Conservation (phyloP, 1,284 basidiomycete species). For the Sanghuangporus baumii region DNA sequence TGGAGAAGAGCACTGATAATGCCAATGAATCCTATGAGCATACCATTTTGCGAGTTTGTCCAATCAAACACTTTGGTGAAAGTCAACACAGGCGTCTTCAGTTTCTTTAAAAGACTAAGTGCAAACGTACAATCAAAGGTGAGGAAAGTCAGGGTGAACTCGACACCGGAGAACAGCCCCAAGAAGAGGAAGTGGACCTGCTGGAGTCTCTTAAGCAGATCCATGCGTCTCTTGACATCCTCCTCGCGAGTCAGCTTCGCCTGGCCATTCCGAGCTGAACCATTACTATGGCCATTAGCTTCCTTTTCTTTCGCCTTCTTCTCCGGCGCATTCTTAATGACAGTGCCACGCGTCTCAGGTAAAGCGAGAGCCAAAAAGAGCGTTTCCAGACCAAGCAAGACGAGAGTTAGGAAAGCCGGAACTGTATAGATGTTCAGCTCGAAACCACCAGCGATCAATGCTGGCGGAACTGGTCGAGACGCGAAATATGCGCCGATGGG, state of each 20-base stretch:
- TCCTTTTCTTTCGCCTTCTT: slow-evolving; percentile 21
- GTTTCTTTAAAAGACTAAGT: neutral
- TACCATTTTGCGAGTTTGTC: slow-evolving; percentile 85
- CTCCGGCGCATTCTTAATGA: slow-evolving; percentile 24
- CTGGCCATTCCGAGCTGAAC: slow-evolving; percentile 14
- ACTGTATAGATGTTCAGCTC: slow-evolving; percentile 82
- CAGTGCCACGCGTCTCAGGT: slow-evolving; percentile 67
- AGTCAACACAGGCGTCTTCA: neutral
- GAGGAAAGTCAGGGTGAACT: slow-evolving; percentile 89
- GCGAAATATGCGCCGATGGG: slow-evolving; percentile 83
- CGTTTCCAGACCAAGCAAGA: slow-evolving; percentile 66
- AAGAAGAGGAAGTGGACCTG: slow-evolving; percentile 78
- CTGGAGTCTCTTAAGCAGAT: slow-evolving; percentile 50
- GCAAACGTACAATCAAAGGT: slow-evolving; percentile 71
- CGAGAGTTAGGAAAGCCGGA: slow-evolving; percentile 73
- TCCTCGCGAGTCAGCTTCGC: slow-evolving; percentile 23
- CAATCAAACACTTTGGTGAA: slow-evolving; percentile 67
- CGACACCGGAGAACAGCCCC: slow-evolving; percentile 84
- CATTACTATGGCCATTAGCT: slow-evolving; percentile 20
- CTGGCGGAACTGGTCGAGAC: slow-evolving; percentile 55
- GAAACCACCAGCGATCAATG: slow-evolving; percentile 50
- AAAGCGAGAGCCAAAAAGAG: slow-evolving; percentile 67
- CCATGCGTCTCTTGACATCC: slow-evolving; percentile 45
- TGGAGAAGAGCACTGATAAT: slow-evolving; percentile 83
- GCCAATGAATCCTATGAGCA: slow-evolving; percentile 82